Conservation (phyloP, 2,329 filamentous ascomycete species). For the Aspergillus sergii region DNA sequence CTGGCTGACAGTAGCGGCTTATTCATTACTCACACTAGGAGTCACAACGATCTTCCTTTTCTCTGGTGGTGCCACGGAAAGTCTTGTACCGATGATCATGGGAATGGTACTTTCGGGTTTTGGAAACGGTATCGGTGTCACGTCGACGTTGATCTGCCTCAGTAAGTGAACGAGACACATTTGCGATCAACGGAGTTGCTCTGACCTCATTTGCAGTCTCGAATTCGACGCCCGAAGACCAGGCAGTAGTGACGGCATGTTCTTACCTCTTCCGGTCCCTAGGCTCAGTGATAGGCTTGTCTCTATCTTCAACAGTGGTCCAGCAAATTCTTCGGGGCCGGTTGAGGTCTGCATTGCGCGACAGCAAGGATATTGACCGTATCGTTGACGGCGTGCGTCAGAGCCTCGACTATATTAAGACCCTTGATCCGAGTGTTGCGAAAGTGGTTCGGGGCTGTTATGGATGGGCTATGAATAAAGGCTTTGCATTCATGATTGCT, state of each 20-base stretch:
- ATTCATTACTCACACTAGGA: constrained; percentile 57
- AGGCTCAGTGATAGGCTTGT: constrained; percentile 67
- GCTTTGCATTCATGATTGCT: constrained; percentile 53
- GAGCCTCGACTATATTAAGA: constrained; percentile 69
- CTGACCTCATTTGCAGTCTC: constrained; percentile 54
- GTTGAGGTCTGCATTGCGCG: constrained; percentile 57
- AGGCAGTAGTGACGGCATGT: constrained; percentile 75
- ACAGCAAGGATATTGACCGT: constrained; percentile 61
- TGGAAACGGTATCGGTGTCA: constrained; percentile 64
- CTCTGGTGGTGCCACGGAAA: constrained; percentile 56
- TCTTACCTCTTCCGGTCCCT: constrained; percentile 80
- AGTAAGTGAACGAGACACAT: constrained; percentile 41
- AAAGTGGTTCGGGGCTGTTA: constrained; percentile 68
- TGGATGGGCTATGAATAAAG: constrained; percentile 56
- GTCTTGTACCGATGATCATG: constrained; percentile 55
- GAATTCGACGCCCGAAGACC: constrained; percentile 67
- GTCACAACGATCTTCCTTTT: constrained; percentile 60
- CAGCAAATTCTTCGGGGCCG: constrained; percentile 67
- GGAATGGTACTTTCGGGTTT: constrained; percentile 60
- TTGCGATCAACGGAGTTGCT: background rate
- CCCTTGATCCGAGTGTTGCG: constrained; percentile 62
- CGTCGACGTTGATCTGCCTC: constrained; percentile 70
- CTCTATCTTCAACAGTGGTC: constrained; percentile 70
- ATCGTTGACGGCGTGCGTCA: constrained; percentile 71
- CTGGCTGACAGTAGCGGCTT: constrained; percentile 64